Percentiles rank a stretch among this genome's conserved stretches.
phyloP scores from a whole-genome alignment of 129 eudicot genomes.

The Pseudognaphalium luteoalbum region DNA sequence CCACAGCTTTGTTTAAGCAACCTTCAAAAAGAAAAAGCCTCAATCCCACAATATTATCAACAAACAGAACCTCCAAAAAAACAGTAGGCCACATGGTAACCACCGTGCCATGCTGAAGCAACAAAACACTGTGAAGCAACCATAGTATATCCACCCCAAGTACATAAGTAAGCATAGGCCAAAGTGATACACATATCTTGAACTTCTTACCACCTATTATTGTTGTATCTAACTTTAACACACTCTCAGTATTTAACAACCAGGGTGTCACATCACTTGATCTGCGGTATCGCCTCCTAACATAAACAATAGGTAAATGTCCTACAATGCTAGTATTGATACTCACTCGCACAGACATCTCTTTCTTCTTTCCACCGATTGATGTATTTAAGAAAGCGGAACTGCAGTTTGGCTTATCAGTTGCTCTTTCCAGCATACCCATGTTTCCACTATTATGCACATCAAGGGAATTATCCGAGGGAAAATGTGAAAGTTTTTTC shows the following conservation, averaged over 20 bases:
- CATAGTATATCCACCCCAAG: slow-evolving; percentile 40
- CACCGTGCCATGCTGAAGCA: slow-evolving; percentile 62
- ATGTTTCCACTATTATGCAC: slow-evolving; percentile 23
- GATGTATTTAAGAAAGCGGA: slow-evolving; percentile 36
- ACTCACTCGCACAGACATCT: slow-evolving; percentile 21
- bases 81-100: slow-evolving; percentile 67
- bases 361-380: slow-evolving; percentile 22
- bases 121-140: slow-evolving; percentile 42
- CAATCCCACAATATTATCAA: slow-evolving; percentile 73
- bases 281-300: slow-evolving; percentile 60
- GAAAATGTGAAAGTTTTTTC: slow-evolving; percentile 36
- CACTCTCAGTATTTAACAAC: slow-evolving; percentile 39
- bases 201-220: slow-evolving; percentile 36
- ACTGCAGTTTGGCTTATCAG: slow-evolving; percentile 29
- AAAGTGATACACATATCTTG: slow-evolving; percentile 38
- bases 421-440: slow-evolving; percentile 34
- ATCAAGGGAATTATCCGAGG: slow-evolving; percentile 32
- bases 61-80: slow-evolving; percentile 76
- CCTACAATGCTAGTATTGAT: slow-evolving; percentile 35
- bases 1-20: slow-evolving; percentile 72
- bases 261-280: slow-evolving; percentile 31
- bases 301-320: slow-evolving; percentile 61
- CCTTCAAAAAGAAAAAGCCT: slow-evolving; percentile 76
- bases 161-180: slow-evolving; percentile 36
- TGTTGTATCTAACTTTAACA: slow-evolving; percentile 34